Conservation (phyloP, 352 stramenopile species). For the Lagenidium sp. region DNA sequence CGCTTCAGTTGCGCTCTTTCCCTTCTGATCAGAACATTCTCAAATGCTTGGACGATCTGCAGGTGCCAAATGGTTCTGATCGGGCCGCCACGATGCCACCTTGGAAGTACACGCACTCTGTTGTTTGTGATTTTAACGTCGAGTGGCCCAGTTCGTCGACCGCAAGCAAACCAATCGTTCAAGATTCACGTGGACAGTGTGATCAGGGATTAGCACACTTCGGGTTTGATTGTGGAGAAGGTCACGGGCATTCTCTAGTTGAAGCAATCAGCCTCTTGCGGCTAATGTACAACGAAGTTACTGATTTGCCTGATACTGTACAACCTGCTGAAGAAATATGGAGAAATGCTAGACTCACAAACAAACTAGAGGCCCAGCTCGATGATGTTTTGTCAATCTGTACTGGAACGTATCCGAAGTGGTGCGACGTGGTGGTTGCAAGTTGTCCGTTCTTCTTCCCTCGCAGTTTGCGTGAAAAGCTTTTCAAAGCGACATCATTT, state of each 20-base stretch:
- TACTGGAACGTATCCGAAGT: constrained; percentile 73
- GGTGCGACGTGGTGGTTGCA: constrained; percentile 66
- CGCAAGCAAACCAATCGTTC: not conserved
- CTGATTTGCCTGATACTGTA: constrained; percentile 9
- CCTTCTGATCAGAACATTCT: constrained; percentile 66
- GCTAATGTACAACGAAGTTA: no score
- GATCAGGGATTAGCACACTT: no score
- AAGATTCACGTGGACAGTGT: not conserved
- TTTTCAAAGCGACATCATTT: constrained; percentile 75
- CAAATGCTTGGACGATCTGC: constrained; percentile 59
- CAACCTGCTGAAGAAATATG: constrained; percentile 29
- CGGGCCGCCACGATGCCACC: constrained; percentile 13
- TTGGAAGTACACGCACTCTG: constrained; percentile 69
- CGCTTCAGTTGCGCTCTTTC: constrained; percentile 28
- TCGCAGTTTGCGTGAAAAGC: constrained; percentile 47
- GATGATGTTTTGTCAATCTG: constrained; percentile 78
- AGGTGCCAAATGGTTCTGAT: constrained; percentile 10
- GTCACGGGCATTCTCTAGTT: no score
- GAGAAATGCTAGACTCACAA: constrained; percentile 62
- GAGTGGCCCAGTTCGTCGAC: constrained; percentile 27
- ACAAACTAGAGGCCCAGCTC: constrained; percentile 72
- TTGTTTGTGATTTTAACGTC: constrained; percentile 62
- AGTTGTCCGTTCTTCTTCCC: constrained; percentile 82
- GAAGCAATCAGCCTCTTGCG: no score
- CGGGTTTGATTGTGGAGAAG: no score